phyloP scores from a whole-genome alignment of 305 asterid species.

The Rubia balearica region DNA sequence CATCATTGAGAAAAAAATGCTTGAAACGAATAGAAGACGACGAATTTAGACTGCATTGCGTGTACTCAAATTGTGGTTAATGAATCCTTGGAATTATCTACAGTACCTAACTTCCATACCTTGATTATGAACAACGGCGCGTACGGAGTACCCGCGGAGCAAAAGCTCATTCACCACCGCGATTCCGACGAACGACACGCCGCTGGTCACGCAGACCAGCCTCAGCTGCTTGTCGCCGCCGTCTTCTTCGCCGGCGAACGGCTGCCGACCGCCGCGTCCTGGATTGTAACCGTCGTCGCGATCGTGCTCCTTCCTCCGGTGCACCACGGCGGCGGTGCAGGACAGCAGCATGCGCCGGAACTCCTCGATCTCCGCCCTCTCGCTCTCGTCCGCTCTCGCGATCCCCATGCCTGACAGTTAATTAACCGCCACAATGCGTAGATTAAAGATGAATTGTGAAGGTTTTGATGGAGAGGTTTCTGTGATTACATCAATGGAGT shows the following conservation, averaged over 20 bases:
- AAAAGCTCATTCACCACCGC: slow-evolving; percentile 80
- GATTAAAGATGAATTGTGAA: not conserved
- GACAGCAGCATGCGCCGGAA: slow-evolving; percentile 71
- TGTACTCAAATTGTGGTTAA: not conserved
- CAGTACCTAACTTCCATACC: slow-evolving; percentile 28
- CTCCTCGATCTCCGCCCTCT: slow-evolving; percentile 61
- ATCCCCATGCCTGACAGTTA: slow-evolving; percentile 47
- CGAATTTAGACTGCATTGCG: not conserved
- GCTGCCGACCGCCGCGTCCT: not conserved
- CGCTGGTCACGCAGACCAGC: slow-evolving; percentile 83
- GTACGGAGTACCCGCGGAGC: slow-evolving; percentile 75
- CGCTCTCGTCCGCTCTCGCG: slow-evolving; percentile 42
- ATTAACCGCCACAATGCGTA: not conserved
- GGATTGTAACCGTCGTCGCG: slow-evolving; percentile 15
- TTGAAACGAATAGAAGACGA: too few species aligned
- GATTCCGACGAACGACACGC: slow-evolving; percentile 73
- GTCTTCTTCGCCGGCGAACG: slow-evolving; percentile 11
- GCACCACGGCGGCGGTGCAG: slow-evolving; percentile 46
- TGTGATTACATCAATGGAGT: not conserved
- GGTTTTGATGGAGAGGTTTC: not conserved
- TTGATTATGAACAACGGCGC: slow-evolving; percentile 66
- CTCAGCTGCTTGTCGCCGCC: slow-evolving; percentile 35
- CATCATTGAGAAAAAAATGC: too few species aligned
- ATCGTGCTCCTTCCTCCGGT: slow-evolving; percentile 47
- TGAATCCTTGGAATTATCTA: too few species aligned